Base-by-base conservation (phyloP, 1,284 basidiomycete genomes). In the Tylopilus sp. region DNA sequence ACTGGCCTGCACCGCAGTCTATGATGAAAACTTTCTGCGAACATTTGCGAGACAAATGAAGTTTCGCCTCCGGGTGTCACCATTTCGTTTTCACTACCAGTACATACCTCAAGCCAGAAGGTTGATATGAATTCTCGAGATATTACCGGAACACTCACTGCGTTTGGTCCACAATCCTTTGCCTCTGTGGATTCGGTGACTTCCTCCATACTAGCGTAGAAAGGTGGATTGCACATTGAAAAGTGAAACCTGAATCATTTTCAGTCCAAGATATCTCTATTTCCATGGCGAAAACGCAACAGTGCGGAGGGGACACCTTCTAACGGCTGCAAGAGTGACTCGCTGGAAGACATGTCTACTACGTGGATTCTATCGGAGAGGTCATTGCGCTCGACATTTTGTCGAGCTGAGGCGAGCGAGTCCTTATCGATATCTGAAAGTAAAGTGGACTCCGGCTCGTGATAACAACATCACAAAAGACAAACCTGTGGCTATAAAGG, bases 201-300 rank as follows among this genome's bases (percentile, higher is more conserved):
- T 63, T 99, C 96, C 29, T 89, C 87, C 1, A 77, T 72, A 60
- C 89, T 93, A 18, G 81, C 77, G 75, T 97, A 99, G 80, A 99
- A 99, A 0, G 97, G 97, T 0, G 97, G 97, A 75, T 99, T 99
- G 80, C 96, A 98, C 90, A 99, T 95, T 0, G 90, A 90, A 70
- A 97, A 94, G 64, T 89, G 86, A 77, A 87, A 88, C 29, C 84
- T 82, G 33, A 38, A 12, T 12, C 53, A 15, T 6, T 16, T 53
- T 66, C 29, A 61, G 61, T 62, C 57, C 57, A 15, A 6, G 32
- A 15, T n/a, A 44, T 13, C 52, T 47, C 41, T 24, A 16, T 57
- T 53, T 56, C 18, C 33, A 58, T 22, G 29, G 24, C 6, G 26
- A 66, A 49, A 29, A 59, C 56, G 44, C 69, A 36, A 79, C 77